Evolutionary conservation across 495 filamentous ascomycete species (phyloP).

Genomic region (Penicillium maclennaniae): DNA sequence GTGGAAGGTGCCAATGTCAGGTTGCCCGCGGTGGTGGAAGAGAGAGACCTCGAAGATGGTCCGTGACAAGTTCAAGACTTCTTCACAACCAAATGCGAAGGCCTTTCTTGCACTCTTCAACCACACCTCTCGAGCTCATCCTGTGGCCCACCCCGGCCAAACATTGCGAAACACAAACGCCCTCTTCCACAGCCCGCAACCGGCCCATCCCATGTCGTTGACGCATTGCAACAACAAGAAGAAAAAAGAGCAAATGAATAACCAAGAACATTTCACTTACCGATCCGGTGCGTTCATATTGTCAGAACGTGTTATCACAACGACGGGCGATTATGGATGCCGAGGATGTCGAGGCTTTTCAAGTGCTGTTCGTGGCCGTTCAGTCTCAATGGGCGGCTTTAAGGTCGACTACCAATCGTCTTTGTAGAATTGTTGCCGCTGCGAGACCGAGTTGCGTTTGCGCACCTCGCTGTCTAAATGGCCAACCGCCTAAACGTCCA

Average conservation of each 20-base stretch:
- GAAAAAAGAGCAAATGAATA: not conserved
- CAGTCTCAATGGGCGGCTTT: not conserved
- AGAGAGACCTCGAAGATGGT: not conserved
- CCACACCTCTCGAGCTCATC: not conserved
- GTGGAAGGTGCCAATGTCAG: not conserved
- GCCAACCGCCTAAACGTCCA: not conserved
- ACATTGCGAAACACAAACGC: not conserved
- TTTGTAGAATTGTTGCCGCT: not conserved
- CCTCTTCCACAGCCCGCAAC: not conserved
- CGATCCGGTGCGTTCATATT: conserved; percentile 73
- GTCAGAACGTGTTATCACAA: not conserved
- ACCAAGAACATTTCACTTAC: conserved; percentile 30
- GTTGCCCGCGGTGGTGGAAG: not conserved
- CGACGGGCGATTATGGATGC: not conserved
- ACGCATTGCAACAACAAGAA: not conserved
- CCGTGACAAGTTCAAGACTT: too few species aligned
- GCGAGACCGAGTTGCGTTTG: not conserved
- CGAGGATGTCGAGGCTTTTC: not conserved
- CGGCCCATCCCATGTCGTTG: not conserved
- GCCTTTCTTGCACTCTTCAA: not conserved
- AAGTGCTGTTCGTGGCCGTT: not conserved
- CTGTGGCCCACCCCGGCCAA: not conserved
- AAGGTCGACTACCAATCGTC: not conserved
- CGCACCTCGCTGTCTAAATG: not conserved
- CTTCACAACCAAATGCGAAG: not conserved